Evolutionary conservation across 225 moss, liverwort and hornwort genomes (phyloP).

Genomic region (Rhytidiadelphus loreus): DNA sequence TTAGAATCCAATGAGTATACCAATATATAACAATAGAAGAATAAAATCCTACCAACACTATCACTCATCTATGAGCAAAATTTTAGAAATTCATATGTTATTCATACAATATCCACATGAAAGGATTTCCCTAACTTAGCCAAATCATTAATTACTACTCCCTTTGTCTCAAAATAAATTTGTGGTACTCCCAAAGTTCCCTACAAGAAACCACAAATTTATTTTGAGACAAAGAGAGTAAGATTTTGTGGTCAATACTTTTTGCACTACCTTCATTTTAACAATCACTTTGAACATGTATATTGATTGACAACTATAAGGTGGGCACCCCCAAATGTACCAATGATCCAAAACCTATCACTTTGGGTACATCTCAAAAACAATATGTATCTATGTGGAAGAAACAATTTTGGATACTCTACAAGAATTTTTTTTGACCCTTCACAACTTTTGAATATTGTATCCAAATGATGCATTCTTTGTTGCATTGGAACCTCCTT

Average conservation of each 20-base stretch:
- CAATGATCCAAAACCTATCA: fast-evolving
- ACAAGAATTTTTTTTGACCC: too few species aligned
- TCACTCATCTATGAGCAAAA: not conserved
- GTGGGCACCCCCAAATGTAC: not conserved
- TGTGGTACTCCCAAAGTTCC: fast-evolving
- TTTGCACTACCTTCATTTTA: not conserved
- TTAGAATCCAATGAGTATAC: not conserved
- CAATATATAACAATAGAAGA: not conserved
- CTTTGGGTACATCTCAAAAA: not conserved
- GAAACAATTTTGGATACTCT: not conserved
- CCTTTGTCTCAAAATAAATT: not conserved
- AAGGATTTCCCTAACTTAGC: fast-evolving
- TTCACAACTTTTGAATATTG: not conserved
- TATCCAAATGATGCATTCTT: not conserved
- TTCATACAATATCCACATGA: not conserved
- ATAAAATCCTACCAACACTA: not conserved
- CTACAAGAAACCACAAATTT: fast-evolving
- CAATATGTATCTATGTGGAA: not conserved
- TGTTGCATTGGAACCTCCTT: not conserved
- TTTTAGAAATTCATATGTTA: not conserved
- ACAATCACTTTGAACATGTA: not conserved
- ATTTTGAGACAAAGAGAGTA: not conserved
- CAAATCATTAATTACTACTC: not conserved
- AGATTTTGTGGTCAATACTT: not conserved
- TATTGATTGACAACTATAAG: not conserved